These are phyloP conservation scores for Ceratopteris richardii DNA, from an alignment of 75 land plant species.

Conservation along the genomic window DNA sequence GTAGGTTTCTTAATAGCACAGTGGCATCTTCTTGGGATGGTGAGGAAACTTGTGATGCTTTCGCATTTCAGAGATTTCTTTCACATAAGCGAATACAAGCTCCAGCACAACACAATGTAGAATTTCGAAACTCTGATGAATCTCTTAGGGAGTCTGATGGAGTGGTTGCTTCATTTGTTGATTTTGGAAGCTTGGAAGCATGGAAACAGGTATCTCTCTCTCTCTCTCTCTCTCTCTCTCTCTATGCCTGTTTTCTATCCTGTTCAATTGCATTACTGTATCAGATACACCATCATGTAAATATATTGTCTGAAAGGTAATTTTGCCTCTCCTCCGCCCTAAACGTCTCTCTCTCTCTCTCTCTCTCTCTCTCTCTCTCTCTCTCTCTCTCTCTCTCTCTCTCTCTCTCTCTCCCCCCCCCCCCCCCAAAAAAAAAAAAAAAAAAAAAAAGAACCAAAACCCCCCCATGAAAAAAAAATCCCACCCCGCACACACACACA, in stretches of 20 bases:
- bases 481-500: too few relatives aligned
- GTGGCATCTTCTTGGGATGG: slow-evolving; percentile 50
- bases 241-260: too few relatives aligned
- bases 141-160: background rate
- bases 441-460: too few relatives aligned
- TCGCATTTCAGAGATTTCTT: slow-evolving; percentile 43
- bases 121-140: background rate
- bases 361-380: too few relatives aligned
- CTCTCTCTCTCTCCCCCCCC: too few relatives aligned
- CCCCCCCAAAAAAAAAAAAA: too few relatives aligned
- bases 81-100: slow-evolving; percentile 6
- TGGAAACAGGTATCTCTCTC: slow-evolving; percentile 2
- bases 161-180: background rate
- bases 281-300: background rate
- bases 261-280: too few relatives aligned
- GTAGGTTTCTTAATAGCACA: slow-evolving; percentile 6
- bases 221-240: background rate
- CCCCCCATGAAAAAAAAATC: too few relatives aligned
- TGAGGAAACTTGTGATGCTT: slow-evolving; percentile 84
- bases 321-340: background rate
- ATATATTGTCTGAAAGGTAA: background rate
- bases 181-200: slow-evolving; percentile 5
- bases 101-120: background rate
- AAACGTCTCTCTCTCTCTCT: too few relatives aligned
- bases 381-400: too few relatives aligned